Evolutionary conservation across 2,329 filamentous ascomycete genomes (phyloP), one percentile per base, ranked within the genome.

Genomic region (Arthrobotrys pseudoclavata): DNA sequence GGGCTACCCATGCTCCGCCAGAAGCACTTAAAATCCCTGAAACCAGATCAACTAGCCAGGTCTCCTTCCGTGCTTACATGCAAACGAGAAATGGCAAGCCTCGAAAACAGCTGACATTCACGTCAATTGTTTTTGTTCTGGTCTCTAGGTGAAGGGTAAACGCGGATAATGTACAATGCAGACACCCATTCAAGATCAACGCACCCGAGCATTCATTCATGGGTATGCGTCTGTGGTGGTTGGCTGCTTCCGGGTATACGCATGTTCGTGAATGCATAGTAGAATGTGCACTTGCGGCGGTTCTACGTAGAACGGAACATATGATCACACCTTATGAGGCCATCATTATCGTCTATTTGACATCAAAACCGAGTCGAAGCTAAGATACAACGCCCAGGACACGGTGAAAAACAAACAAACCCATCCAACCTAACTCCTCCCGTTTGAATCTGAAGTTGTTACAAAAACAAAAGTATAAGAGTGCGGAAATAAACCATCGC

Each of bases 351-450:
- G 55, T 60, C 55, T 60, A 60, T 60, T 60, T 60, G 55, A 60
- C 55, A 60, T 40, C 24, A 60, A 60, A 60, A 40, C 9, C 34
- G 55, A 60, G 55, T 60, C 20, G 20, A 60, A 42, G 55, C 55
- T 60, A 60, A 60, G 20, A 68, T 68, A 67, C 61, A 76, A 76
- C 63, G 70, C 70, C 70, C 15, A 42, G 12, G 12, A 60, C 31
- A 60, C 20, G 22, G 55, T 13, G 24, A 20, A 29, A 45, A 29
- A 29, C 7, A 61, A 61, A 53, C 18, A 52, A 47, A 68, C 34
- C 74, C 24, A 18, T 63, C 74, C 61, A 55, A 48, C 72, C 74
- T 53, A 77, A 77, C 74, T 77, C 74, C 74, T 61, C 26, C 74
- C 67, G 42, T 71, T 57, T 66, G 67, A 77, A 69, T 52, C 53